Percentiles rank a stretch among this genome's conserved stretches.
Evolutionary conservation across 2,329 filamentous ascomycete species (phyloP).

Genomic region (Amesomyces nigricolor): DNA sequence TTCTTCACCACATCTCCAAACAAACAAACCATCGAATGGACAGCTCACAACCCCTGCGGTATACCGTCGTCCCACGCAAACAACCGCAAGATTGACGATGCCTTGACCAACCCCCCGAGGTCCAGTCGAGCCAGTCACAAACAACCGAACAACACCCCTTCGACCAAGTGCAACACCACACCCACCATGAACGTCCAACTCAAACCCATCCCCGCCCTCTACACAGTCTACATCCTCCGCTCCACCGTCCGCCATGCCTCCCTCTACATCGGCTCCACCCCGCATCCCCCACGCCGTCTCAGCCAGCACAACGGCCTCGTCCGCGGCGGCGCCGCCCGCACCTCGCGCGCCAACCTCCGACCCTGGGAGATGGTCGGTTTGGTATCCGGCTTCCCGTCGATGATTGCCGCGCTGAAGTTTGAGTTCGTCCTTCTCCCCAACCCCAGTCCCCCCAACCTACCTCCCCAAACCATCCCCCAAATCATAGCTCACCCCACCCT

Average conservation of each 20-base stretch:
- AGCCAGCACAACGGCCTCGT: conserved; percentile 85
- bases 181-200: conserved; percentile 30
- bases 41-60: background rate
- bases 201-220: conserved; percentile 75
- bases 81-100: background rate
- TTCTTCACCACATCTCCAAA: background rate
- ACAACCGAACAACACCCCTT: no score
- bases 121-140: no score
- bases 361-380: conserved; percentile 91
- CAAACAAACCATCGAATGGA: background rate
- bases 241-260: conserved; percentile 67
- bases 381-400: conserved; percentile 83
- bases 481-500: background rate
- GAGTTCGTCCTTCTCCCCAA: conserved; percentile 55
- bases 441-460: background rate
- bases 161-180: no score
- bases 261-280: conserved; percentile 88
- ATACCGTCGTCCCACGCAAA: background rate
- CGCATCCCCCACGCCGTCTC: conserved; percentile 76
- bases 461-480: background rate
- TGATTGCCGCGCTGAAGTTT: conserved; percentile 84
- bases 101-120: background rate
- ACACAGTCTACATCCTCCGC: conserved; percentile 87
- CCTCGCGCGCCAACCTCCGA: conserved; percentile 59
- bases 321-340: conserved; percentile 76